Evolutionary conservation across 148 eudicot species (phyloP), one percentile per base, ranked within the genome.

Genomic region (Dysphania ambrosioides): DNA sequence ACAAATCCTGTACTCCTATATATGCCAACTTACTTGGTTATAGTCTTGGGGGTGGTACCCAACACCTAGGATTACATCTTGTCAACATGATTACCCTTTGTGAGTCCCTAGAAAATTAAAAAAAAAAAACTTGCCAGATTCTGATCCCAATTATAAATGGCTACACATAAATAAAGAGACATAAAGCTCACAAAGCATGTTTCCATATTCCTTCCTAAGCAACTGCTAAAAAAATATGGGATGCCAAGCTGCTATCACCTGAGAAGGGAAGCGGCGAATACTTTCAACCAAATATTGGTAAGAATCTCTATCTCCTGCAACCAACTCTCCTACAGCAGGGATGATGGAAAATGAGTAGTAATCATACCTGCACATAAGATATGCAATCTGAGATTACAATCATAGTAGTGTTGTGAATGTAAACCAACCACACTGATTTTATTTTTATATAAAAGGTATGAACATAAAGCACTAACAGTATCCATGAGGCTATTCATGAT

Each of bases 281-380:
- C 97, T 95, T 85, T 95, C 99, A 81, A 95, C 99, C 81, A 95
- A 82, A 78, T 95, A 95, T 71, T 86, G 93, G 74, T 95, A 95
- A 42, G 99, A 95, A 44, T 89, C 89, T 81, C 97, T 85, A 80
- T 95, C 99, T 76, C 94, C 94, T 12, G 89, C 87, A 72, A 95
- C 87, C 42, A 95, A 82, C 79, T 92, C 88, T 24, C 99, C 97
- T 9, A 92, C 63, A 7, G 86, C 75, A 41, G 97, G 99, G 82
- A 95, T 90, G 73, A 92, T 76, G 31, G 88, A 83, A 79, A 95
- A 95, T 27, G 99, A 95, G 81, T 95, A 95, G 71, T 80, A 85
- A 85, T 95, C 99, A 75, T 95, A 95, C 86, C 99, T 95, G 89
- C 81, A 77, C 9, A 81, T 13, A n/a, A 61, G 73, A 67, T 9